Conservation (phyloP, 2,329 filamentous ascomycete genomes). For the Claviceps arundinis region DNA sequence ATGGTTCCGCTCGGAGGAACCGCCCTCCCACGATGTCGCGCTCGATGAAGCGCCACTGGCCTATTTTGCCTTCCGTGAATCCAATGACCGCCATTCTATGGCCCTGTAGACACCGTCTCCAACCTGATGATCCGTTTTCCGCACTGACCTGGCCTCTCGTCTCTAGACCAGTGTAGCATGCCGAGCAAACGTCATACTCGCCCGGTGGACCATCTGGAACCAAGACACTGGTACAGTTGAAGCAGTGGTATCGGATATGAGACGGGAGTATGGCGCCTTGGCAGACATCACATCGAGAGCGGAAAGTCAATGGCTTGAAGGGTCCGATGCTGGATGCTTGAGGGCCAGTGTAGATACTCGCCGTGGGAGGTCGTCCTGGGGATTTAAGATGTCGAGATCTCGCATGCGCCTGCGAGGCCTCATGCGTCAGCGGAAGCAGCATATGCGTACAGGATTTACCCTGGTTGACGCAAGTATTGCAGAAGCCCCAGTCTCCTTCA, state of each 20-base stretch:
- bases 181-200: constrained; percentile 76
- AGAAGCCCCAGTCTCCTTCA: constrained; percentile 90
- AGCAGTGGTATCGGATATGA: constrained; percentile 67
- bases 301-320: constrained; percentile 59
- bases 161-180: constrained; percentile 62
- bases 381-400: constrained; percentile 29
- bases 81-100: constrained; percentile 77
- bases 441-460: constrained; percentile 71
- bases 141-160: constrained; percentile 49
- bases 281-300: constrained; percentile 69
- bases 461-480: constrained; percentile 73
- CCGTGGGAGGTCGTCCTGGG: constrained; percentile 32
- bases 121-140: constrained; percentile 68
- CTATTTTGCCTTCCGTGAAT: constrained; percentile 56
- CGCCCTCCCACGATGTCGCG: constrained; percentile 67
- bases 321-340: constrained; percentile 32
- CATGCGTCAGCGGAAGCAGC: constrained; percentile 61
- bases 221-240: constrained; percentile 46
- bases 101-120: constrained; percentile 67
- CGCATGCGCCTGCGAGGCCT: constrained; percentile 21
- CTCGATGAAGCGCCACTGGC: constrained; percentile 54
- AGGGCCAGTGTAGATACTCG: constrained; percentile 34
- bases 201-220: constrained; percentile 39
- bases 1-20: constrained; percentile 48
- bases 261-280: constrained; percentile 56